These are phyloP conservation scores for Cytospora chrysosperma DNA, from an alignment of 2,329 filamentous ascomycete species.

Conservation along the genomic window DNA sequence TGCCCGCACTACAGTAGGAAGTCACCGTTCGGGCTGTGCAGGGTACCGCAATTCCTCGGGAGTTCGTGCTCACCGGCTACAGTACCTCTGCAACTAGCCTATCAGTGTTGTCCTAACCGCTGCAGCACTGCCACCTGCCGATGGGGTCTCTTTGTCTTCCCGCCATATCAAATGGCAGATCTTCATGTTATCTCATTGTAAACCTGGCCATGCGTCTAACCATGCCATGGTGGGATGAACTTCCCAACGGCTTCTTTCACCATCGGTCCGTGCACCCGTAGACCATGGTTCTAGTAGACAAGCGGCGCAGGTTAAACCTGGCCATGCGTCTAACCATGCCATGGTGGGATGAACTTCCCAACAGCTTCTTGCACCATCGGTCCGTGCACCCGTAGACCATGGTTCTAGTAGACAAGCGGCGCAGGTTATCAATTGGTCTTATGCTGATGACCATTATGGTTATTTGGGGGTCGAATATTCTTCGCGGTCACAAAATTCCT, in stretches of 20 bases:
- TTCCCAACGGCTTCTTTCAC: not conserved
- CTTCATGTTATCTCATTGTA: no score
- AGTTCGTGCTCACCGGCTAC: not conserved
- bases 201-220: no score
- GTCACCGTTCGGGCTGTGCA: not conserved
- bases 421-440: not conserved
- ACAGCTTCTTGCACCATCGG: not conserved
- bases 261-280: not conserved
- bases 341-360: not conserved
- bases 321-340: no score
- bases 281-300: not conserved
- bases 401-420: not conserved
- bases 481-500: conserved; percentile 7
- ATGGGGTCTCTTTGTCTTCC: not conserved
- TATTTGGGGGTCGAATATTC: not conserved
- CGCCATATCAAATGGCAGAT: no score
- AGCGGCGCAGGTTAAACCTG: no score
- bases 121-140: not conserved
- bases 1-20: no score
- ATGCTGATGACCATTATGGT: no score
- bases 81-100: not conserved
- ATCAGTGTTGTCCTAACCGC: no score
- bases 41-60: not conserved
- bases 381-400: not conserved
- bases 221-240: not conserved